Conservation (phyloP, 768 basidiomycete genomes). For the Kwoniella newhampshirensis region DNA sequence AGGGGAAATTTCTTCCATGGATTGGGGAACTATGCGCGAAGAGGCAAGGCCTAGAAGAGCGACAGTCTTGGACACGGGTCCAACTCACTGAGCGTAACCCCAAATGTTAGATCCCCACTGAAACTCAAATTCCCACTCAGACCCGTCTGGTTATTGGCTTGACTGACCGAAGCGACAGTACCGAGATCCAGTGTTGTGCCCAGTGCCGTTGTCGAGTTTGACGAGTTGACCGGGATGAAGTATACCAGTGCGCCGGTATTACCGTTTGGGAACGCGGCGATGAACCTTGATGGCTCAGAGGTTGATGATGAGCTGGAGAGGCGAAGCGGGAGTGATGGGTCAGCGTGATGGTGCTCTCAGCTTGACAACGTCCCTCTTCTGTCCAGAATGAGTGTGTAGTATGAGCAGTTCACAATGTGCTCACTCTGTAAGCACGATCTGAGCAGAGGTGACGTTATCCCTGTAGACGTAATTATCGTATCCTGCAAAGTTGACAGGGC, state of each 20-base stretch:
- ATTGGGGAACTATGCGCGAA: no score
- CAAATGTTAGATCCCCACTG: constrained; percentile 54
- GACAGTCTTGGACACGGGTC: no score
- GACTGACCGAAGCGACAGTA: constrained; percentile 36
- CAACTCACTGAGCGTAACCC: constrained; percentile 54
- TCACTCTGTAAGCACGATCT: constrained; percentile 55
- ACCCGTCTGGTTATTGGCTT: constrained; percentile 53
- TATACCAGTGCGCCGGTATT: constrained; percentile 57
- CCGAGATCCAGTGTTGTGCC: constrained; percentile 41
- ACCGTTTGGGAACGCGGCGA: constrained; percentile 57
- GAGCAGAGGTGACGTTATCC: constrained; percentile 55
- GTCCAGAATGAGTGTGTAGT: no score
- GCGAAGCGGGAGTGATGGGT: no score
- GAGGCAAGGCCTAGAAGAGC: no score
- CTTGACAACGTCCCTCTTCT: background rate
- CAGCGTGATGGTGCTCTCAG: no score
- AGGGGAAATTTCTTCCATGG: no score
- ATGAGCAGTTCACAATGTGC: constrained; percentile 1
- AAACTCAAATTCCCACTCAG: constrained; percentile 55
- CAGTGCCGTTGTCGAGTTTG: constrained; percentile 18
- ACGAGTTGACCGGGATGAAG: constrained; percentile 53
- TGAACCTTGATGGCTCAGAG: constrained; percentile 51
- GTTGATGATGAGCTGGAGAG: constrained; percentile 24
- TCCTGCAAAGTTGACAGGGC: constrained; percentile 49
- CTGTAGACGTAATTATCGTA: constrained; percentile 58